Percentiles rank a stretch among this genome's conserved stretches.
Conservation (phyloP, 1,284 basidiomycete species). For the Moesziomyces sp. region DNA sequence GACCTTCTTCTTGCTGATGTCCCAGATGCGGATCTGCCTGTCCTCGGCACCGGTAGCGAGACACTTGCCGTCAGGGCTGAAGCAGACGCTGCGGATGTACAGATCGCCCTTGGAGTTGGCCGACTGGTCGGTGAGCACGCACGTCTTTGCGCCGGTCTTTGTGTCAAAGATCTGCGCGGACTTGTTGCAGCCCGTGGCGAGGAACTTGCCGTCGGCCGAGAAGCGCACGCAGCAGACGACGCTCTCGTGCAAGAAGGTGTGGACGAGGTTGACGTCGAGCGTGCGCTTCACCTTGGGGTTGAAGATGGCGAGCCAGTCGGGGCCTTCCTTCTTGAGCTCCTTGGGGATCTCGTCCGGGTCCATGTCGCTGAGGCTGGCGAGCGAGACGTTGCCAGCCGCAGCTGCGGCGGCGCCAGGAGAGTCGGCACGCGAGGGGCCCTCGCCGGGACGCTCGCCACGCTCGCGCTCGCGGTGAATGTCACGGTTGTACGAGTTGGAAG, state of each 20-base stretch:
- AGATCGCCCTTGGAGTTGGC: constrained; percentile 60
- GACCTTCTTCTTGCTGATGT: constrained; percentile 76
- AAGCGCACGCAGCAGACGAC: constrained; percentile 93
- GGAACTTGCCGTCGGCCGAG: constrained; percentile 84
- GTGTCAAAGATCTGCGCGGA: constrained; percentile 90
- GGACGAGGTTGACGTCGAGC: constrained; percentile 87
- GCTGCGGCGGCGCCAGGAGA: constrained; percentile 40
- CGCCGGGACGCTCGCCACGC: constrained; percentile 25
- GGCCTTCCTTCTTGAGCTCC: constrained; percentile 79
- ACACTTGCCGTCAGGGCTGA: constrained; percentile 64
- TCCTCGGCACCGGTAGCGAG: constrained; percentile 67
- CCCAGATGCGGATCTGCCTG: constrained; percentile 73
- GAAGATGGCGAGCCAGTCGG: constrained; percentile 95
- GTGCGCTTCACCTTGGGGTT: constrained; percentile 83
- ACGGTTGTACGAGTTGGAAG: constrained; percentile 43
- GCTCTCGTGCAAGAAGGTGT: constrained; percentile 89
- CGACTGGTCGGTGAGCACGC: constrained; percentile 73
- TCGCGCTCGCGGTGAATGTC: constrained; percentile 46
- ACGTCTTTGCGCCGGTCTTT: constrained; percentile 82
- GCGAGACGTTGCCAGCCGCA: constrained; percentile 59
- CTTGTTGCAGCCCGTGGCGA: constrained; percentile 91
- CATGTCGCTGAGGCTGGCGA: constrained; percentile 62
- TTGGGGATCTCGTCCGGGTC: constrained; percentile 69
- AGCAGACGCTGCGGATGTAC: constrained; percentile 67
- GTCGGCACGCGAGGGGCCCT: constrained; percentile 24